phyloP scores from a whole-genome alignment of 2,329 filamentous ascomycete species.

The Fusarium udum region DNA sequence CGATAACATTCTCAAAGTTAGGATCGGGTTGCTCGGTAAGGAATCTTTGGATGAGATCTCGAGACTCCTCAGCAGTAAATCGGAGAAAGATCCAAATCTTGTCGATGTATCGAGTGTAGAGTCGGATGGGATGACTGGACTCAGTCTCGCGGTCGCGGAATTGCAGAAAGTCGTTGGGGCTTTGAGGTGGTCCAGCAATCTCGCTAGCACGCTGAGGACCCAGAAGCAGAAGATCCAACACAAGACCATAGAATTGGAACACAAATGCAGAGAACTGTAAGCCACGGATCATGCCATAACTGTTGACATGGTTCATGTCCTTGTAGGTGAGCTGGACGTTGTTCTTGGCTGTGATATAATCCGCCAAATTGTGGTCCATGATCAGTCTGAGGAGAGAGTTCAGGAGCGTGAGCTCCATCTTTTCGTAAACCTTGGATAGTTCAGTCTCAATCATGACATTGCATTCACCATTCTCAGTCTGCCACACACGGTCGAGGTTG shows the following conservation, averaged over 20 bases:
- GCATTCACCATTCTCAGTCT: slow-evolving; percentile 91
- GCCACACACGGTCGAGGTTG: slow-evolving; percentile 95
- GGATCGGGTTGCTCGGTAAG: slow-evolving; percentile 97
- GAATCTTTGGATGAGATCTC: slow-evolving; percentile 96
- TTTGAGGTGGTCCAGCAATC: slow-evolving; percentile 92
- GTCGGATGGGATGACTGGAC: slow-evolving; percentile 89
- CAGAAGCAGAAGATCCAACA: slow-evolving; percentile 90
- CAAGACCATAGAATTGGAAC: slow-evolving; percentile 97
- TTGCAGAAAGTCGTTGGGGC: slow-evolving; percentile 96
- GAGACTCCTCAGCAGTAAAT: slow-evolving; percentile 91
- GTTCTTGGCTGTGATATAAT: slow-evolving; percentile 99
- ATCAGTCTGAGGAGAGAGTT: slow-evolving; percentile 93
- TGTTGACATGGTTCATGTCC: slow-evolving; percentile 99
- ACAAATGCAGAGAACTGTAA: slow-evolving; percentile 98
- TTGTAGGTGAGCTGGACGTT: slow-evolving; percentile 99
- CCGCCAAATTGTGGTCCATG: slow-evolving; percentile 99
- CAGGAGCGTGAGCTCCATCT: slow-evolving; percentile 95
- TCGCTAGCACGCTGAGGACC: slow-evolving; percentile 97
- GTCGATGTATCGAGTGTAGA: slow-evolving; percentile 98
- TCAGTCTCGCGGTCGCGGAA: slow-evolving; percentile 95
- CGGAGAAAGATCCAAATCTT: slow-evolving; percentile 98
- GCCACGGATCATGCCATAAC: slow-evolving; percentile 97
- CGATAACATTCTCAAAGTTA: slow-evolving; percentile 99
- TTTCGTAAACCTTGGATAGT: slow-evolving; percentile 99
- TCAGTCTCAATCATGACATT: slow-evolving; percentile 99